These are phyloP conservation scores for Nepenthes alata DNA, from an alignment of 179 eudicot species.

Conservation along the genomic window DNA sequence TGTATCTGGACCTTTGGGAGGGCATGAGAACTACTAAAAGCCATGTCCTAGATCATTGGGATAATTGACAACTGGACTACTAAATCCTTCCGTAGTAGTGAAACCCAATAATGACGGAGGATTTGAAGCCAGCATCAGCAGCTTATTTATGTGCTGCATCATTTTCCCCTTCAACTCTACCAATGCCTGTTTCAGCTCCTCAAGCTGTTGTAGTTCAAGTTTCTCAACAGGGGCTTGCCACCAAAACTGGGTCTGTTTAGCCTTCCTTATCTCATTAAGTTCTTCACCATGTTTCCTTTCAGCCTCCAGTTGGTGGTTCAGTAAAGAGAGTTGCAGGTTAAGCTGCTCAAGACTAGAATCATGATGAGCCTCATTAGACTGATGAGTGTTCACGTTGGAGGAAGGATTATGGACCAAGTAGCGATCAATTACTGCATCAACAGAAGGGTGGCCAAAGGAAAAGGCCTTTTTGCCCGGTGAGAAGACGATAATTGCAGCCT, in stretches of 20 bases:
- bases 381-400: background rate
- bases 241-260: conserved; percentile 8
- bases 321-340: conserved; percentile 11
- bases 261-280: conserved; percentile 10
- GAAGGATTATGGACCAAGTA: background rate
- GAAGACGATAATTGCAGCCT: conserved; percentile 1
- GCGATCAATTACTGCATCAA: background rate
- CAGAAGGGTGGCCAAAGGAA: conserved; percentile 5
- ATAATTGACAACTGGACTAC: conserved; percentile 2
- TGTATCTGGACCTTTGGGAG: background rate
- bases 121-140: conserved; percentile 10
- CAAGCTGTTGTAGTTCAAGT: conserved; percentile 12
- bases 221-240: conserved; percentile 19
- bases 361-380: background rate
- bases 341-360: conserved; percentile 9
- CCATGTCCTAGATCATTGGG: conserved; percentile 7
- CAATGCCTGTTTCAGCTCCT: conserved; percentile 12
- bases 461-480: conserved; percentile 2
- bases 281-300: conserved; percentile 17
- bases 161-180: conserved; percentile 17
- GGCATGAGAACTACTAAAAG: background rate
- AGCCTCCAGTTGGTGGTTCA: conserved; percentile 5
- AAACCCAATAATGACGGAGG: conserved; percentile 2
- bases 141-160: conserved; percentile 6
- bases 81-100: background rate